Evolutionary conservation across 148 eudicot species (phyloP).

Genomic region (Hydrangea macrophylla): DNA sequence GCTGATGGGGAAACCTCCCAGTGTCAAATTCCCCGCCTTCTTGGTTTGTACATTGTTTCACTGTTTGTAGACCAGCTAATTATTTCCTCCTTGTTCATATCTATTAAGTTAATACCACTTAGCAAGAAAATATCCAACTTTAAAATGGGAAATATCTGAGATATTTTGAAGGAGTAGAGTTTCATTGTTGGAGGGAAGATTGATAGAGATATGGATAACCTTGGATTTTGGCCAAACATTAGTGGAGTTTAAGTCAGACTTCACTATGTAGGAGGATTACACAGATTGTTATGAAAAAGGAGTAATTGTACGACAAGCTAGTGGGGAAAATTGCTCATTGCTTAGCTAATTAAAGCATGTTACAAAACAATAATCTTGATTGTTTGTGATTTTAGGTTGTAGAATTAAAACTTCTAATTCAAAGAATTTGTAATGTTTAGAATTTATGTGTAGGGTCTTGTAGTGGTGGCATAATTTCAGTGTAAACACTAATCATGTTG

Average conservation of each 20-base stretch:
- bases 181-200: neutral
- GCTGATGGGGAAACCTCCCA: conserved; percentile 56
- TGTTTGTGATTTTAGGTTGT: too few relatives aligned
- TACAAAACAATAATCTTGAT: too few relatives aligned
- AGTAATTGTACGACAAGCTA: too few relatives aligned
- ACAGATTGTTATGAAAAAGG: too few relatives aligned
- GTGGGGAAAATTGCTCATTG: too few relatives aligned
- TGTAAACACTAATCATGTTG: too few relatives aligned
- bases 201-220: neutral
- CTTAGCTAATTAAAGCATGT: too few relatives aligned
- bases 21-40: conserved; percentile 91
- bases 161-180: neutral
- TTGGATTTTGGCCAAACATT: neutral
- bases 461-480: too few relatives aligned
- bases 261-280: too few relatives aligned
- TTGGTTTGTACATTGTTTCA: conserved; percentile 49
- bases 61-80: neutral
- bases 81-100: neutral
- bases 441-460: too few relatives aligned
- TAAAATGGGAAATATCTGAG: neutral
- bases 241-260: neutral
- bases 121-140: neutral
- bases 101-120: neutral
- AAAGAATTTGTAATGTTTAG: too few relatives aligned
- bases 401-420: too few relatives aligned